Conservation (phyloP, 306 rosid genomes). For the Rosa chinensis region DNA sequence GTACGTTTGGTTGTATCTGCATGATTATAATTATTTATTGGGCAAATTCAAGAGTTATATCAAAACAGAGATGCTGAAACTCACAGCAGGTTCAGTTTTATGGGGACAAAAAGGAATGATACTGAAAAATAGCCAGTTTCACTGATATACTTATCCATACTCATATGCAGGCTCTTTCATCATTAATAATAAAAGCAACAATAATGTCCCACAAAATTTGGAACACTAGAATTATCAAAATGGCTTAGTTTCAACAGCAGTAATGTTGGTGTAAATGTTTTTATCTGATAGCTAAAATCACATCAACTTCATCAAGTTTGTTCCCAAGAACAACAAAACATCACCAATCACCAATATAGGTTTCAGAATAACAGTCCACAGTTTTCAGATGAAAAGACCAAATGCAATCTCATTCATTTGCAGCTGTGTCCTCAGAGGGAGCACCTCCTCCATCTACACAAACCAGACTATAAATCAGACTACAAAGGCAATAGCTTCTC, state of each 20-base stretch:
- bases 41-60: too few species aligned
- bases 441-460: slow-evolving; percentile 64
- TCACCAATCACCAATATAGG: slow-evolving; percentile 35
- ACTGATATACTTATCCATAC: neutral
- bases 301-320: slow-evolving; percentile 31
- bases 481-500: neutral
- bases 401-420: slow-evolving; percentile 51
- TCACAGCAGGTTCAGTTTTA: too few species aligned
- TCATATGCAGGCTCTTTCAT: neutral
- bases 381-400: slow-evolving; percentile 34
- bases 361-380: slow-evolving; percentile 40
- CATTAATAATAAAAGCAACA: slow-evolving; percentile 3
- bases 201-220: slow-evolving; percentile 23
- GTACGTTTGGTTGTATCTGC: too few species aligned
- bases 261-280: slow-evolving; percentile 6
- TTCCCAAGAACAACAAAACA: slow-evolving; percentile 42
- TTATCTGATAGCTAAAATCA: slow-evolving; percentile 13
- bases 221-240: slow-evolving; percentile 13
- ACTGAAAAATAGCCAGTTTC: neutral
- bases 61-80: too few species aligned
- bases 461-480: slow-evolving; percentile 4
- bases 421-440: slow-evolving; percentile 57
- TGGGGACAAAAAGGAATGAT: neutral
- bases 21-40: too few species aligned
- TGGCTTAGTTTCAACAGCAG: slow-evolving; percentile 18